These are phyloP conservation scores for Lactarius trivialis DNA, from an alignment of 768 basidiomycete species.

Conservation along the genomic window DNA sequence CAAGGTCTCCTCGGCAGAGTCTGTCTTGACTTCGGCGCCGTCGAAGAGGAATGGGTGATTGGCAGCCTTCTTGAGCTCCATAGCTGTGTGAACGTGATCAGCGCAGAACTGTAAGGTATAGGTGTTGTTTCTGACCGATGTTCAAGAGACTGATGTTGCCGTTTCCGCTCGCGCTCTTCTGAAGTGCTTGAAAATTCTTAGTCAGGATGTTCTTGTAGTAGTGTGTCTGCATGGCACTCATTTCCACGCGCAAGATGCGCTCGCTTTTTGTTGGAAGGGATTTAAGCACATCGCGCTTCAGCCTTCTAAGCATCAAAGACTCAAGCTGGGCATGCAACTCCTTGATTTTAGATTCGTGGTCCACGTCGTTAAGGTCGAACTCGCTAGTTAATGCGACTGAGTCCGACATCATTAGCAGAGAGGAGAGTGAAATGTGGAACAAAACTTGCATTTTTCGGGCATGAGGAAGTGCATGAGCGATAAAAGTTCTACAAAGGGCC, in stretches of 20 bases:
- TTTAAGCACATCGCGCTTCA: constrained; percentile 95
- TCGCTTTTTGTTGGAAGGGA: constrained; percentile 97
- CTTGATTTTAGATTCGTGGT: constrained; percentile 93
- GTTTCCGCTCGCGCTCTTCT: constrained; percentile 84
- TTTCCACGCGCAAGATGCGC: constrained; percentile 94
- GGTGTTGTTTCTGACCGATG: constrained; percentile 50
- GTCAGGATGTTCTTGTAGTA: constrained; percentile 99
- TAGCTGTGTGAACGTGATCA: constrained; percentile 44
- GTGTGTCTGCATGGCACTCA: constrained; percentile 93
- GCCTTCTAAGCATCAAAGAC: constrained; percentile 85
- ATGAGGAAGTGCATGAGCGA: constrained; percentile 99
- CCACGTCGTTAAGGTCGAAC: constrained; percentile 88
- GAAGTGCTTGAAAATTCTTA: constrained; percentile 91
- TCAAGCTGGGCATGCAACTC: constrained; percentile 91
- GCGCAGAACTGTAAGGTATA: background rate
- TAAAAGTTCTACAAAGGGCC: constrained; percentile 60
- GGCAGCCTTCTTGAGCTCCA: constrained; percentile 98
- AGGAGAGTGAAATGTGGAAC: background rate
- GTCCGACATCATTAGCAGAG: constrained; percentile 11
- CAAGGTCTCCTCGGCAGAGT: constrained; percentile 72
- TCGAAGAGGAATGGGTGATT: constrained; percentile 99
- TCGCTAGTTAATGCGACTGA: constrained; percentile 88
- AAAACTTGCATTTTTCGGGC: constrained; percentile 86
- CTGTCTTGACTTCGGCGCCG: constrained; percentile 70
- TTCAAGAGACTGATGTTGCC: constrained; percentile 94